phyloP scores from a whole-genome alignment of 768 basidiomycete species.

The Antrodiella citrinella region DNA sequence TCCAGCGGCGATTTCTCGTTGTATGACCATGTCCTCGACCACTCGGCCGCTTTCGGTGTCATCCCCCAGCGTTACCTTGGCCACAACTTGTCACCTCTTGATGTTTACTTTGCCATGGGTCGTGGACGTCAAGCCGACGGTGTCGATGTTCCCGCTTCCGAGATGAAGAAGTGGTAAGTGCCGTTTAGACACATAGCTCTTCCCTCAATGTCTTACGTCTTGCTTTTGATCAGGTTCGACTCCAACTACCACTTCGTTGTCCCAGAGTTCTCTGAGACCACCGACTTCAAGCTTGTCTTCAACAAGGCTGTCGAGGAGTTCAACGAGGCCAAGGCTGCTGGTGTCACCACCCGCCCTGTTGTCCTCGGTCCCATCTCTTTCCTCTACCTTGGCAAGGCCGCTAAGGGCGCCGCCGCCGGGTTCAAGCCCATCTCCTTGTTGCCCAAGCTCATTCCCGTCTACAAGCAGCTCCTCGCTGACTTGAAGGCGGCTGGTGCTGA shows the following conservation, averaged over 20 bases:
- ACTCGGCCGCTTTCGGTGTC: slow-evolving; percentile 92
- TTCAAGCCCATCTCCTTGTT: slow-evolving; percentile 93
- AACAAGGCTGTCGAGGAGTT: slow-evolving; percentile 95
- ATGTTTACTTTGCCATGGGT: slow-evolving; percentile 98
- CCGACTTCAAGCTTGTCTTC: slow-evolving; percentile 90
- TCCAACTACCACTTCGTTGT: slow-evolving; percentile 99
- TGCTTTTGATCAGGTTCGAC: slow-evolving; percentile 64
- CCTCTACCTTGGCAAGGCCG: slow-evolving; percentile 87
- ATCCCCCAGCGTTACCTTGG: slow-evolving; percentile 91
- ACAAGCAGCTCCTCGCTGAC: slow-evolving; percentile 82
- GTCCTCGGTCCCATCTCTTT: slow-evolving; percentile 93
- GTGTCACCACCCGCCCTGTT: slow-evolving; percentile 89
- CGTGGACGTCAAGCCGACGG: slow-evolving; percentile 92
- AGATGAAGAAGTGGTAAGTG: slow-evolving; percentile 99
- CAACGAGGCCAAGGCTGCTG: slow-evolving; percentile 88
- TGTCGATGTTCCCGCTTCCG: slow-evolving; percentile 93
- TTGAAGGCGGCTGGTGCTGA: slow-evolving; percentile 91
- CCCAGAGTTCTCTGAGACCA: slow-evolving; percentile 85
- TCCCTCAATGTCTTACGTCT: background rate
- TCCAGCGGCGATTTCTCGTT: slow-evolving; percentile 94
- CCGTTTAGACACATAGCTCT: background rate
- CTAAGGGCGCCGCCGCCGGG: slow-evolving; percentile 71
- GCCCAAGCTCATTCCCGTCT: slow-evolving; percentile 82
- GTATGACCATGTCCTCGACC: slow-evolving; percentile 98
- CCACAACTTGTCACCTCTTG: slow-evolving; percentile 79